A percentile compares a stretch with the other conserved stretches of the same genome.
Evolutionary conservation across 1,284 basidiomycete genomes (phyloP).

Genomic region (Cutaneotrichosporon mucoides): DNA sequence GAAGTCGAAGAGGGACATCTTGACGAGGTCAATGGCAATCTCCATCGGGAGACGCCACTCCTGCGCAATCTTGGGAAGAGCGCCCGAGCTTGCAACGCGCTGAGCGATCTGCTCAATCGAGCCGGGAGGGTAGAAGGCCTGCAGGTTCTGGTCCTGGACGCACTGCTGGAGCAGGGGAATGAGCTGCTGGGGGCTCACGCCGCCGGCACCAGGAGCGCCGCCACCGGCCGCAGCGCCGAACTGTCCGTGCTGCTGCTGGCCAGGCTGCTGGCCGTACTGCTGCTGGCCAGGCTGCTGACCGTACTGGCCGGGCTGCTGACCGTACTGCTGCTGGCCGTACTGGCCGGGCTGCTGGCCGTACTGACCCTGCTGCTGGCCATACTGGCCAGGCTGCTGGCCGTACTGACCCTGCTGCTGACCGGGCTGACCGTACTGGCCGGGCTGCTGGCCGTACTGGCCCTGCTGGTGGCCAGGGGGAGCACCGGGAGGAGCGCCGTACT

Average conservation of each 20-base stretch:
- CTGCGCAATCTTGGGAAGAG: conserved; percentile 44
- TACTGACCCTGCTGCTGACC: conserved; percentile 23
- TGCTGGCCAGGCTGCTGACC: conserved; percentile 22
- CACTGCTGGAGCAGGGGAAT: conserved; percentile 40
- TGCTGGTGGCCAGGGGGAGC: conserved; percentile 26
- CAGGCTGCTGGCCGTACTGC: conserved; percentile 21
- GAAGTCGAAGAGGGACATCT: conserved; percentile 48
- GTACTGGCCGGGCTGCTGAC: conserved; percentile 28
- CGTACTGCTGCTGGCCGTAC: conserved; percentile 18
- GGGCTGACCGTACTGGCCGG: conserved; percentile 25
- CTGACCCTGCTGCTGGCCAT: conserved; percentile 21
- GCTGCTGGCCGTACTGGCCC: conserved; percentile 25
- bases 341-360: conserved; percentile 15
- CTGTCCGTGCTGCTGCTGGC: conserved; percentile 15
- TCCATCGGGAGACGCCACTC: conserved; percentile 52
- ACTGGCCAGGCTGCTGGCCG: conserved; percentile 18
- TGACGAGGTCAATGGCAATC: conserved; percentile 49
- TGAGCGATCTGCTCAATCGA: conserved; percentile 49
- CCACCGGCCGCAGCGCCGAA: conserved; percentile 22
- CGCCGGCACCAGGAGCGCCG: conserved; percentile 12
- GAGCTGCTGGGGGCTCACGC: conserved; percentile 20
- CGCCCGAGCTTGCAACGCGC: conserved; percentile 46
- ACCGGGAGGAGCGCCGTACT: conserved; percentile 14
- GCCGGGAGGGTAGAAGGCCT: conserved; percentile 50
- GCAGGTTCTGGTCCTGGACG: conserved; percentile 51